Percentiles rank a stretch among this genome's conserved stretches.
Conservation (phyloP, 257 asterid genomes). For the Paraleonurus japonicus region DNA sequence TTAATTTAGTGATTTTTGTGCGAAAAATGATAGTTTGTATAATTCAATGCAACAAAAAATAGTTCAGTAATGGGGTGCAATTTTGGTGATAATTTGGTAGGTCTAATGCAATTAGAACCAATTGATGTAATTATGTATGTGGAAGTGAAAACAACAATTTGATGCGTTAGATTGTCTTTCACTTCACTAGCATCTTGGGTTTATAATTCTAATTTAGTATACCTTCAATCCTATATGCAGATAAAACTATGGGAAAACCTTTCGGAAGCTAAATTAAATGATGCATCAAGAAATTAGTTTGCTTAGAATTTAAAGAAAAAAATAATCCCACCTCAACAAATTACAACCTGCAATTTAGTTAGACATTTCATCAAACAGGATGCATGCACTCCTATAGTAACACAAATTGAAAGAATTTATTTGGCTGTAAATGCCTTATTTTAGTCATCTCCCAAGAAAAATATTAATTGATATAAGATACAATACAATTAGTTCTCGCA, state of each 20-base stretch:
- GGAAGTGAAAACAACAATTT: too few species aligned
- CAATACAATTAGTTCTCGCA: background rate
- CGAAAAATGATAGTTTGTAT: too few species aligned
- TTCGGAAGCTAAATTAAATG: background rate
- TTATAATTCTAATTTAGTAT: too few species aligned
- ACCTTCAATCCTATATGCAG: background rate
- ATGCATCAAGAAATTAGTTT: background rate
- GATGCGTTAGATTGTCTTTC: too few species aligned
- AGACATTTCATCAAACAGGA: background rate
- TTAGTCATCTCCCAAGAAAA: background rate
- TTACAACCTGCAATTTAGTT: background rate
- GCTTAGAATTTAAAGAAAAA: too few species aligned
- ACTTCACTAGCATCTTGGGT: too few species aligned
- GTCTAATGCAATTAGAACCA: too few species aligned
- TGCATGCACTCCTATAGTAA: background rate
- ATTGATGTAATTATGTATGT: too few species aligned
- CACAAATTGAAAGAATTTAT: background rate
- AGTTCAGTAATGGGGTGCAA: too few species aligned
- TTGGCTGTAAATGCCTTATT: background rate
- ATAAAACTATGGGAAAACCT: background rate
- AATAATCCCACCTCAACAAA: background rate
- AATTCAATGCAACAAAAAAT: too few species aligned
- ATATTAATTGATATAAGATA: background rate
- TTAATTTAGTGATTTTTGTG: too few species aligned
- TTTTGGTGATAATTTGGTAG: too few species aligned